phyloP scores from a whole-genome alignment of 1,139 yeast genomes.

The Blastobotrys aristatus region DNA sequence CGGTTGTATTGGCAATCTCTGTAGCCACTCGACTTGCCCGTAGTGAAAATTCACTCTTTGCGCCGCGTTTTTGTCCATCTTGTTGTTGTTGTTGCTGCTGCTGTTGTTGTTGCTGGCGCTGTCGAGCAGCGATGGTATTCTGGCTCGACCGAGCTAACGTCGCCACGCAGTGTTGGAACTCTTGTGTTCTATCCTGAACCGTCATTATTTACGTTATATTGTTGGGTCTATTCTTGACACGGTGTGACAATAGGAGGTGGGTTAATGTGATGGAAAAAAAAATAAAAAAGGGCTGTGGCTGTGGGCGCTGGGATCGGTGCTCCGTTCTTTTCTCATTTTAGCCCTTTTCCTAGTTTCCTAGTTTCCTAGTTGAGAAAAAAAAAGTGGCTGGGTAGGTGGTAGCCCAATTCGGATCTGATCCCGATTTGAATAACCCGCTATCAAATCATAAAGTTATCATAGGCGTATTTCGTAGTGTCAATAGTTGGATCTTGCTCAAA shows the following conservation, averaged over 20 bases:
- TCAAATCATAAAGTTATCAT: too few species aligned
- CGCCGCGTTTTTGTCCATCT: conserved; percentile 24
- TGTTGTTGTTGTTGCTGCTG: conserved; percentile 18
- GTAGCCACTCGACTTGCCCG: conserved; percentile 83
- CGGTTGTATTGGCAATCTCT: conserved; percentile 87
- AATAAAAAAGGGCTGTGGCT: not conserved
- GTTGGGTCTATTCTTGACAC: not conserved
- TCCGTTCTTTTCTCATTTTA: too few species aligned
- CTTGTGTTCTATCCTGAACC: conserved; percentile 74
- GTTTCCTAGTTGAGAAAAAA: too few species aligned
- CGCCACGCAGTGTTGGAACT: conserved; percentile 79
- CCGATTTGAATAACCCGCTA: too few species aligned
- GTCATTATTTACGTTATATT: conserved; percentile 9
- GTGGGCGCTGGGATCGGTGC: not conserved
- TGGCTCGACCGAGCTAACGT: conserved; percentile 48
- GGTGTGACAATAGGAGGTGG: not conserved
- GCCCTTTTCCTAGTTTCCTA: too few species aligned
- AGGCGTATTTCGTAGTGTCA: too few species aligned
- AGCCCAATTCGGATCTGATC: too few species aligned
- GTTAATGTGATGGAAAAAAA: not conserved
- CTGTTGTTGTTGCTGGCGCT: conserved; percentile 27
- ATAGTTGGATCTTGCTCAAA: too few species aligned
- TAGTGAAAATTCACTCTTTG: conserved; percentile 60
- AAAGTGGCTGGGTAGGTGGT: too few species aligned
- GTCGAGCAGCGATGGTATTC: conserved; percentile 8